Evolutionary conservation across 2,329 filamentous ascomycete species (phyloP).

Genomic region (Trichocomaceae sp.): DNA sequence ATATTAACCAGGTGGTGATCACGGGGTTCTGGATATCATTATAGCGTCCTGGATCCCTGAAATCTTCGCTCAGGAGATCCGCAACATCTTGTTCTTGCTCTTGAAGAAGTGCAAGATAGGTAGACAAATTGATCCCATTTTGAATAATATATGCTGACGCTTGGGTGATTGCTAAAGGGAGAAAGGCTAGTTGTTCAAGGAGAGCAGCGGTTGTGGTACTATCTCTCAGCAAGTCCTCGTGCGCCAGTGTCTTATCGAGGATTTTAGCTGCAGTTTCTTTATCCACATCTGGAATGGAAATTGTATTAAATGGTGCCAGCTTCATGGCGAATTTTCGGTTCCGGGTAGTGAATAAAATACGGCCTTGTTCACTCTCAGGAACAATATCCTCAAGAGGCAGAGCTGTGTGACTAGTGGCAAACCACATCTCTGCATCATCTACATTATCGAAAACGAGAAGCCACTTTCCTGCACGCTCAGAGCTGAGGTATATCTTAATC

Average conservation of each 20-base stretch:
- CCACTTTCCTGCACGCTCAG: constrained; percentile 14
- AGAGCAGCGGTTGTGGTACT: constrained; percentile 5
- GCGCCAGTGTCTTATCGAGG: not conserved
- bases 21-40: constrained; percentile 26
- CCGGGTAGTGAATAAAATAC: constrained; percentile 25
- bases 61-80: constrained; percentile 29
- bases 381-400: constrained; percentile 12
- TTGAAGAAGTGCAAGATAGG: constrained; percentile 19
- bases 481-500: constrained; percentile 13
- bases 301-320: constrained; percentile 16
- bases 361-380: constrained; percentile 17
- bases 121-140: constrained; percentile 10
- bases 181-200: constrained; percentile 17
- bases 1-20: constrained; percentile 33
- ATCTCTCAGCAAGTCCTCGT: constrained; percentile 8
- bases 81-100: constrained; percentile 20
- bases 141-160: constrained; percentile 19
- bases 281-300: constrained; percentile 16
- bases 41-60: constrained; percentile 28
- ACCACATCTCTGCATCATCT: constrained; percentile 18
- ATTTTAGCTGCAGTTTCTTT: constrained; percentile 9
- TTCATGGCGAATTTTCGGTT: constrained; percentile 16
- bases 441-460: constrained; percentile 22
- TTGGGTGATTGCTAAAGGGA: constrained; percentile 23
- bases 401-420: not conserved